Evolutionary conservation across 1,284 basidiomycete genomes (phyloP), one percentile per base, ranked within the genome.

Genomic region (Cryptococcus deneoformans): DNA sequence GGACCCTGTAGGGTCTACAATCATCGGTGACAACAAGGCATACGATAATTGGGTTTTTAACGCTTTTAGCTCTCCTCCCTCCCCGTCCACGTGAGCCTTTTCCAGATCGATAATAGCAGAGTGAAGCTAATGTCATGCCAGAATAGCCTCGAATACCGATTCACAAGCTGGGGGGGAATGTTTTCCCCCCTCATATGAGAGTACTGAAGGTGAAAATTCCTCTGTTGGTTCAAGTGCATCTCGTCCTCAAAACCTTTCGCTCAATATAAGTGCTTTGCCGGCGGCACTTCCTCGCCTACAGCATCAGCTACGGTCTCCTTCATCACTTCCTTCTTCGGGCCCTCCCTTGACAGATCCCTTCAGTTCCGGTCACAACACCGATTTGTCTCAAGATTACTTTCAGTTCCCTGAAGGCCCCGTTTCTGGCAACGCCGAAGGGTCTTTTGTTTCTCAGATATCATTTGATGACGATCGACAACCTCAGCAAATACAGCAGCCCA

Each of bases 151-250:
- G 10, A 69, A 65, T 6, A 61, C 58, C 40, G 71, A 75, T 52
- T 71, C 68, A 48, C 71, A 69, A 59, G 54, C 63, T 43, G 75
- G 73, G 67, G 72, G 73, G 62, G 72, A 73, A 10, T 66, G 62
- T 53, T 66, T 68, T 60, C 71, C 70, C 65, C 72, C 66, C 42
- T 66, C 67, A 47, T 58, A 66, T 20, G 68, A 69, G 46, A 63
- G 62, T 24, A 62, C 47, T 8, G 61, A 60, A 46, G 67, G 63
- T 34, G 63, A 62, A 4, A 29, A 29, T 29, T 29, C 29, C 29
- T 53, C 59, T 8, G 57, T 46, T 10, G 50, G 54, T 34, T 65
- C 67, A 1, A 63, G 61, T 36, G 53, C 60, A 10, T 60, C 57
- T 44, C 60, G 67, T 9, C 66, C 70, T n/a, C 68, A 67, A 24